Conservation (phyloP, 1,284 basidiomycete genomes). For the Lentinula novae-zelandiae region DNA sequence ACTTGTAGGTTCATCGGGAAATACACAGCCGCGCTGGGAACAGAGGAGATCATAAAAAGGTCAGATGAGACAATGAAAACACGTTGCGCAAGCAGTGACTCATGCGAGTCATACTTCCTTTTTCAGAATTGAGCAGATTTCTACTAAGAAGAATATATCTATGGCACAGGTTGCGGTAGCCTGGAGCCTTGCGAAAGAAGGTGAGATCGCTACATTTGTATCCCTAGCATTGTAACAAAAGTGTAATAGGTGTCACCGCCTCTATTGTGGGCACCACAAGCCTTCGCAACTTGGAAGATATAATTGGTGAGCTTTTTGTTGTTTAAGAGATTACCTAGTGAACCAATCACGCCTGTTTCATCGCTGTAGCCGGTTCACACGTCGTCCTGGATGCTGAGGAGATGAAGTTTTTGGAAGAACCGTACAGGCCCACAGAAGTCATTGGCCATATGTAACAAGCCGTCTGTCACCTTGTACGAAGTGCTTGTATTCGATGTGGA, state of each 20-base stretch:
- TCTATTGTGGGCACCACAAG: slow-evolving; percentile 20
- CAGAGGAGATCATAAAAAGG: slow-evolving; percentile 6
- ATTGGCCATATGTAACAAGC: slow-evolving; percentile 5
- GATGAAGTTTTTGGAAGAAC: slow-evolving; percentile 11
- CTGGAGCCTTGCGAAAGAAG: slow-evolving; percentile 9
- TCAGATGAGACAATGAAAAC: neutral
- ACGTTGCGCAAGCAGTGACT: neutral
- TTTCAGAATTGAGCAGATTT: slow-evolving; percentile 10
- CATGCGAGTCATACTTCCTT: neutral
- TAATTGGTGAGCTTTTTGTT: slow-evolving; percentile 12
- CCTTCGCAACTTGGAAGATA: slow-evolving; percentile 15
- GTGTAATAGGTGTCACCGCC: slow-evolving; percentile 14
- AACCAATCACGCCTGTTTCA: neutral
- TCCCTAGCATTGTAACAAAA: neutral
- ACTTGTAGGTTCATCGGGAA: neutral
- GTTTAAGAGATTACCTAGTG: neutral
- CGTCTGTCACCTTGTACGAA: neutral
- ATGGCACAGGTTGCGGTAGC: slow-evolving; percentile 16
- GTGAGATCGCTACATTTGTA: neutral
- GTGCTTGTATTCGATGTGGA: neutral
- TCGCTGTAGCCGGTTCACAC: slow-evolving; percentile 12
- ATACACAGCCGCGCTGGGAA: slow-evolving; percentile 2
- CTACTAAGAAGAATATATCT: slow-evolving; percentile 7
- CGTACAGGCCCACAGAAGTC: slow-evolving; percentile 3
- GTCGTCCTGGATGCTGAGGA: slow-evolving; percentile 22